Percentiles rank a stretch among this genome's conserved stretches.
These are phyloP conservation scores for Phellopilus nigrolimitatus DNA, from an alignment of 1,284 basidiomycete species.

Conservation along the genomic window DNA sequence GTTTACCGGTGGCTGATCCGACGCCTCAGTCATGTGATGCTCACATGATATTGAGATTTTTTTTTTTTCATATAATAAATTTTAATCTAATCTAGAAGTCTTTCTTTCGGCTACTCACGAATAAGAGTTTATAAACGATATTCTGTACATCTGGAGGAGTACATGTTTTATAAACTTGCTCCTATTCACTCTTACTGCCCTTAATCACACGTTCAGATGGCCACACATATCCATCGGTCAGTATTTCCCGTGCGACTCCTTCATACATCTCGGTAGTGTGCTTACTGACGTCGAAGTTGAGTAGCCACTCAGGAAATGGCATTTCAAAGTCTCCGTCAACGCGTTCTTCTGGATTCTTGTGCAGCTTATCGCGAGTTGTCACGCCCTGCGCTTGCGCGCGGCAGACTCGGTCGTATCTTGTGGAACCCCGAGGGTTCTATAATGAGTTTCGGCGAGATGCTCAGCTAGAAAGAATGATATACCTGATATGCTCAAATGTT, in stretches of 20 bases:
- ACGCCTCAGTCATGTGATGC: too few relatives aligned
- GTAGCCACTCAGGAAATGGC: slow-evolving; percentile 22
- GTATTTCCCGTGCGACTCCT: slow-evolving; percentile 16
- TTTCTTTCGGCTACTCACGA: too few relatives aligned
- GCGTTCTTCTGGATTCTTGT: slow-evolving; percentile 18
- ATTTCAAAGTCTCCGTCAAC: slow-evolving; percentile 20
- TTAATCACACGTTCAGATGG: neutral
- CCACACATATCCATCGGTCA: slow-evolving; percentile 15
- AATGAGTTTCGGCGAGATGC: neutral
- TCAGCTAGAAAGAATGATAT: neutral
- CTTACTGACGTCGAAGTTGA: slow-evolving; percentile 20
- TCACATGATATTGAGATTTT: too few relatives aligned
- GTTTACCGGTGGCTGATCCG: too few relatives aligned
- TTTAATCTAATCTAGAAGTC: too few relatives aligned
- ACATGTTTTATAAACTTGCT: too few relatives aligned
- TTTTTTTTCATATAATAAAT: too few relatives aligned
- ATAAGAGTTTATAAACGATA: too few relatives aligned
- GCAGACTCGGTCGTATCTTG: slow-evolving; percentile 21
- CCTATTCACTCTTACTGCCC: neutral
- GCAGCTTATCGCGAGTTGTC: slow-evolving; percentile 21
- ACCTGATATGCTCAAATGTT: slow-evolving; percentile 24
- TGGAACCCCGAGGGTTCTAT: neutral
- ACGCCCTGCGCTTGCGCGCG: slow-evolving; percentile 22
- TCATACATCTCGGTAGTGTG: slow-evolving; percentile 18
- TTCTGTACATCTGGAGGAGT: too few relatives aligned